Percentiles rank a stretch among this genome's conserved stretches.
These are phyloP conservation scores for Penicillium chermesinum DNA, from an alignment of 495 filamentous ascomycete genomes.

Conservation along the genomic window DNA sequence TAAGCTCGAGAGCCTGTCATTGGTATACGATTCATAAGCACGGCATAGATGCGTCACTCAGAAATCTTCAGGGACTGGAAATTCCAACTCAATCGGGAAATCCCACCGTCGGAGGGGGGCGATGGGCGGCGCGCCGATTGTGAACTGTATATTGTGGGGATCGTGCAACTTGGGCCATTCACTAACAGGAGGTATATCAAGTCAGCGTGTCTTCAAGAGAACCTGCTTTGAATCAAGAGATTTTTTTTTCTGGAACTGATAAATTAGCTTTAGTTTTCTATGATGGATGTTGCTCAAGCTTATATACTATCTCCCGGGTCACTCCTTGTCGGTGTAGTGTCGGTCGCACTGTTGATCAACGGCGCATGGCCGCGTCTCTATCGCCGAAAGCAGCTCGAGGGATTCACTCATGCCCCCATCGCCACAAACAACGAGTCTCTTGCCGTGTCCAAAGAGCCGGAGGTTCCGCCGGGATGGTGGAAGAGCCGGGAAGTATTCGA, in stretches of 20 bases:
- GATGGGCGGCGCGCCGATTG: constrained; percentile 1
- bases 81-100: constrained; percentile 20
- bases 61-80: background rate
- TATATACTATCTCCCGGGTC: constrained; percentile 11
- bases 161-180: constrained; percentile 8
- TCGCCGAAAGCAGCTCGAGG: background rate
- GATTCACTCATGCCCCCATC: background rate
- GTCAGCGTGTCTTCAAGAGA: background rate
- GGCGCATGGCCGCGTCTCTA: constrained; percentile 10
- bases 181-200: constrained; percentile 14
- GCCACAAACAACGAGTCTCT: background rate
- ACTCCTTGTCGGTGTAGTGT: constrained; percentile 12
- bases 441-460: constrained; percentile 32
- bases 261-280: background rate
- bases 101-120: constrained; percentile 7
- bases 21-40: background rate
- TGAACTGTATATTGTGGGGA: constrained; percentile 20
- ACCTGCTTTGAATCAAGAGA: no score
- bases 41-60: background rate
- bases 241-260: background rate
- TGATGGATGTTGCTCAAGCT: constrained; percentile 15
- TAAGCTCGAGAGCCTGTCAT: background rate
- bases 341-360: constrained; percentile 8
- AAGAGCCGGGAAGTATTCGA: constrained; percentile 40
- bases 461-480: constrained; percentile 45